These are phyloP conservation scores for Drechslera avenae DNA, from an alignment of 2,329 filamentous ascomycete species.

Conservation along the genomic window DNA sequence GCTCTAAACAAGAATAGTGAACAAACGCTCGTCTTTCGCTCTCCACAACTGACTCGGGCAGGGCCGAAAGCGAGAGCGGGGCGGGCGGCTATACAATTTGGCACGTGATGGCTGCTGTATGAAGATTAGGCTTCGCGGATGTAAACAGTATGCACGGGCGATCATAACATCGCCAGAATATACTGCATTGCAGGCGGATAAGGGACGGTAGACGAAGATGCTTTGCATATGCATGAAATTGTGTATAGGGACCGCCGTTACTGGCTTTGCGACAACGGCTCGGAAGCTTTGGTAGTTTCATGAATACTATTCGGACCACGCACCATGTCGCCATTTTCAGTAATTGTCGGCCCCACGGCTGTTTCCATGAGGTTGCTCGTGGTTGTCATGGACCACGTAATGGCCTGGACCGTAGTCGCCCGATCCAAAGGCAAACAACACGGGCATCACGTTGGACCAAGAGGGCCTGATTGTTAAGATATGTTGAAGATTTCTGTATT, in stretches of 20 bases:
- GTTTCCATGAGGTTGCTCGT: neutral
- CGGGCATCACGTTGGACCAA: slow-evolving; percentile 4
- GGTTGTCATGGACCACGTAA: slow-evolving; percentile 5
- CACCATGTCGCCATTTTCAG: neutral
- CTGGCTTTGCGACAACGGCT: slow-evolving; percentile 18
- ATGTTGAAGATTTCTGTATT: slow-evolving; percentile 35
- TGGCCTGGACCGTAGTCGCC: slow-evolving; percentile 1
- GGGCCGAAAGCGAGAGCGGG: no score
- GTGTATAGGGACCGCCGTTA: slow-evolving; percentile 22
- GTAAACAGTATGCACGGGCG: slow-evolving; percentile 15
- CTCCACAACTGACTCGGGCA: no score
- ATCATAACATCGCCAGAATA: slow-evolving; percentile 9
- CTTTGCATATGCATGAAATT: slow-evolving; percentile 14
- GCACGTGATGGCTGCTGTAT: no score
- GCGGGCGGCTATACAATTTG: neutral
- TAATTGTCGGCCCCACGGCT: slow-evolving; percentile 7
- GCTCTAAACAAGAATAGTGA: neutral
- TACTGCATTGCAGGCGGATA: slow-evolving; percentile 9
- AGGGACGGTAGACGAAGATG: slow-evolving; percentile 6
- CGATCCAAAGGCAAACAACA: slow-evolving; percentile 1
- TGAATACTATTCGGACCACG: neutral
- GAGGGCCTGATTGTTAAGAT: slow-evolving; percentile 14
- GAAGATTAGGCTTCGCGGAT: neutral
- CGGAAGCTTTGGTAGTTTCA: slow-evolving; percentile 15
- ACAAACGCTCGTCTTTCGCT: no score